Percentiles rank a stretch among this genome's conserved stretches.
Conservation (phyloP, 129 eudicot species). For the Pittosporum tobira region DNA sequence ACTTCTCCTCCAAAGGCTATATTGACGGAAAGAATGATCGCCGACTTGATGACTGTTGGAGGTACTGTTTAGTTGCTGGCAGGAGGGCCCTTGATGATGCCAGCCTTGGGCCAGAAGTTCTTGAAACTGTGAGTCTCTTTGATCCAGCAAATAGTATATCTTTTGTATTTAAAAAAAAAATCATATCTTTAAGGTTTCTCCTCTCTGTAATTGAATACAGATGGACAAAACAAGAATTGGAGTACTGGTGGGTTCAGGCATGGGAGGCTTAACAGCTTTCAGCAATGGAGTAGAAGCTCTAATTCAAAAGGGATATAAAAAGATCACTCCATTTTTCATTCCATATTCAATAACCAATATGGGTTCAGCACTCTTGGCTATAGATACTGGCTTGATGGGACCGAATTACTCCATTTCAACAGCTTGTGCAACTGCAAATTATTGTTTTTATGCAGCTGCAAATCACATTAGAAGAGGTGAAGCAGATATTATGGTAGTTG, state of each 20-base stretch:
- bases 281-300: conserved; percentile 66
- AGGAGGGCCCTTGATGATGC: conserved; percentile 59
- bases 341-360: conserved; percentile 73
- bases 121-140: conserved; percentile 37
- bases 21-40: conserved; percentile 65
- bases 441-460: conserved; percentile 75
- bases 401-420: conserved; percentile 78
- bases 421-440: conserved; percentile 80
- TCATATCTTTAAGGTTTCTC: background rate
- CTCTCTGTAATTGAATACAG: conserved; percentile 24
- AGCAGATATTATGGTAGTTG: conserved; percentile 68
- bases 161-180: background rate
- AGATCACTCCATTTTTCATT: conserved; percentile 65
- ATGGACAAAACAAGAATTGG: conserved; percentile 66
- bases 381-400: conserved; percentile 79
- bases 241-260: conserved; percentile 72
- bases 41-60: conserved; percentile 60
- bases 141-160: background rate
- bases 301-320: conserved; percentile 59
- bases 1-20: conserved; percentile 55
- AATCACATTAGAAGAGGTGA: conserved; percentile 76
- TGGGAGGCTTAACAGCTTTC: conserved; percentile 64
- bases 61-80: conserved; percentile 78
- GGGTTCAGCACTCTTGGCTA: conserved; percentile 85
- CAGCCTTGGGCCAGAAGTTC: conserved; percentile 46